phyloP scores from a whole-genome alignment of 257 asterid genomes.

The Nicotiana knightiana region DNA sequence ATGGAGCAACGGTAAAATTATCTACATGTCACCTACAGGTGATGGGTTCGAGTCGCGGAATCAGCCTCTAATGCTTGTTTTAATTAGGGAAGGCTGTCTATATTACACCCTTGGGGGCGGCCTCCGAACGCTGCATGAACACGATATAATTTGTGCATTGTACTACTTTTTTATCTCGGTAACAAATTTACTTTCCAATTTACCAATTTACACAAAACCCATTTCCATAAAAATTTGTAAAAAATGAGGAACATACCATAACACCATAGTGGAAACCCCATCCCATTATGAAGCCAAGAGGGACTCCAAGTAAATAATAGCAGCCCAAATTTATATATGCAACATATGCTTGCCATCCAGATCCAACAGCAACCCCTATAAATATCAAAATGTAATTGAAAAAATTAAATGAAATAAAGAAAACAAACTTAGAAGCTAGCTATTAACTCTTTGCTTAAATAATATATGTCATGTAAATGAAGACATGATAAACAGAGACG shows the following conservation, averaged over 20 bases:
- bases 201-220: not conserved
- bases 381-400: not conserved
- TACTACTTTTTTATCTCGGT: no score
- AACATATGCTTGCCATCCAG: slow-evolving; percentile 54
- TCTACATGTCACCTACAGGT: no score
- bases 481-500: no score
- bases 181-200: not conserved
- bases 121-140: no score
- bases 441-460: not conserved
- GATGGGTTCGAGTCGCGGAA: no score
- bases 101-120: no score
- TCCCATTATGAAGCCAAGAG: slow-evolving; percentile 39
- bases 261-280: slow-evolving; percentile 42
- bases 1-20: no score
- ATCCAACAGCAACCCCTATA: slow-evolving; percentile 55
- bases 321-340: slow-evolving; percentile 46
- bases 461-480: no score
- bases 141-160: no score
- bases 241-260: slow-evolving; percentile 29
- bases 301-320: slow-evolving; percentile 43
- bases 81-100: no score
- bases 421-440: not conserved
- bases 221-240: not conserved
- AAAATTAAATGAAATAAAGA: not conserved
- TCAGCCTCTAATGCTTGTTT: no score